Evolutionary conservation across 805 yeast genomes (phyloP).

Genomic region (Debaryomyces prosopidis): DNA sequence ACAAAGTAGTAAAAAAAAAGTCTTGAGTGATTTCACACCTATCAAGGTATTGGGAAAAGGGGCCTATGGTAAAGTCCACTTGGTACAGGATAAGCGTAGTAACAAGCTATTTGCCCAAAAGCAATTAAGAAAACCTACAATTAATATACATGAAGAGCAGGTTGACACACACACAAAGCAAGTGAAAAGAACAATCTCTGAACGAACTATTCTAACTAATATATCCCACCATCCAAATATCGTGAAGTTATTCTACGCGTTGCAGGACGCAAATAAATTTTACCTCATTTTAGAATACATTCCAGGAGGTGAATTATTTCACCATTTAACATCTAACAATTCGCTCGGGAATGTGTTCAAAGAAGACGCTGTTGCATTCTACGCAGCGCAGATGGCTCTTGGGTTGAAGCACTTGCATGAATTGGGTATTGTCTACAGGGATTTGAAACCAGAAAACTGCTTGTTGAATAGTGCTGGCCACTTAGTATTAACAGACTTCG

Average conservation of each 20-base stretch:
- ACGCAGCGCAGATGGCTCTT: conserved; percentile 71
- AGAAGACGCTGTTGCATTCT: conserved; percentile 40
- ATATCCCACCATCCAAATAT: conserved; percentile 73
- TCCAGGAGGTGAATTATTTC: conserved; percentile 85
- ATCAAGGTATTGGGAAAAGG: conserved; percentile 82
- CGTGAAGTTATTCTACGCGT: conserved; percentile 77
- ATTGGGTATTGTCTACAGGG: conserved; percentile 83
- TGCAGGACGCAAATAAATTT: conserved; percentile 76
- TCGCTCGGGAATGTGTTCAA: conserved; percentile 20
- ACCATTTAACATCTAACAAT: conserved; percentile 48
- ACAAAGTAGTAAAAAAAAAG: conserved; percentile 1
- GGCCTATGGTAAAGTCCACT: conserved; percentile 82
- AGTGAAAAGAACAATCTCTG: conserved; percentile 78
- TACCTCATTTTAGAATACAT: conserved; percentile 78
- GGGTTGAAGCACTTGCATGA: conserved; percentile 76
- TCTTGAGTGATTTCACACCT: conserved; percentile 62
- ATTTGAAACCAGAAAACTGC: conserved; percentile 88
- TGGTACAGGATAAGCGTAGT: conserved; percentile 65
- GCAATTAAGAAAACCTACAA: conserved; percentile 79
- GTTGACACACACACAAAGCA: conserved; percentile 15
- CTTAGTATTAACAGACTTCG: conserved; percentile 82
- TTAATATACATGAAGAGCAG: conserved; percentile 47
- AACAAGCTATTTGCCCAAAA: conserved; percentile 81
- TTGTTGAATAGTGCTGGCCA: conserved; percentile 77
- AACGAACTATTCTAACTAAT: conserved; percentile 67